Evolutionary conservation across 139 green algal species (phyloP).

Genomic region (Diplosphaera chodatii): DNA sequence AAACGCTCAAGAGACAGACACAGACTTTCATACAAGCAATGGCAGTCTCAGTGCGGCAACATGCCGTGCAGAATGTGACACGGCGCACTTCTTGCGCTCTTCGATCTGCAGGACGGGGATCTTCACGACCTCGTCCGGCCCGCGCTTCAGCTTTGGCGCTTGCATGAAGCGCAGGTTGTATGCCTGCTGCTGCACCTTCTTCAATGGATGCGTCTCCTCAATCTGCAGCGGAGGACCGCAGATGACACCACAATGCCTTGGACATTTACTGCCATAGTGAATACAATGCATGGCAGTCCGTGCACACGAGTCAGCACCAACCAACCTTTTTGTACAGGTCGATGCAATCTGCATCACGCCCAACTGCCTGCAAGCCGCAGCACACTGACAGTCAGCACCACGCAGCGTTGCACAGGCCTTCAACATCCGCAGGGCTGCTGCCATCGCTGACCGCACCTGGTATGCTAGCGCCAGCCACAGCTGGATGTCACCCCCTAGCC

Average conservation of each 20-base stretch:
- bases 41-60: no score
- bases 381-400: no score
- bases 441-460: constrained; percentile 40
- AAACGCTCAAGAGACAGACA: no score
- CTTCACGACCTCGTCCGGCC: constrained; percentile 63
- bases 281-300: no score
- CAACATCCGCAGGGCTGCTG: no score
- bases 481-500: constrained; percentile 70
- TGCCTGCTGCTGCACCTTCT: constrained; percentile 31
- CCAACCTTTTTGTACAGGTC: constrained; percentile 60
- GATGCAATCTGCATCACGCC: constrained; percentile 66
- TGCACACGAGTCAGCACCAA: no score
- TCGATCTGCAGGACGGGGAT: constrained; percentile 62
- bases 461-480: constrained; percentile 84
- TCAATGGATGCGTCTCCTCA: constrained; percentile 35
- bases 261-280: no score
- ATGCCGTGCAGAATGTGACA: no score
- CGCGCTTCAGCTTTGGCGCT: constrained; percentile 66
- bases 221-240: no score
- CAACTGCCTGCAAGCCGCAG: constrained; percentile 53
- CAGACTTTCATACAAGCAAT: no score
- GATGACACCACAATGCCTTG: no score
- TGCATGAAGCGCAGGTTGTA: constrained; percentile 73
- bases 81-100: constrained; percentile 27
- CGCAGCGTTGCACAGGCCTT: no score